These are phyloP conservation scores for Ganoderma leucocontextum DNA, from an alignment of 1,284 basidiomycete species.

Conservation along the genomic window DNA sequence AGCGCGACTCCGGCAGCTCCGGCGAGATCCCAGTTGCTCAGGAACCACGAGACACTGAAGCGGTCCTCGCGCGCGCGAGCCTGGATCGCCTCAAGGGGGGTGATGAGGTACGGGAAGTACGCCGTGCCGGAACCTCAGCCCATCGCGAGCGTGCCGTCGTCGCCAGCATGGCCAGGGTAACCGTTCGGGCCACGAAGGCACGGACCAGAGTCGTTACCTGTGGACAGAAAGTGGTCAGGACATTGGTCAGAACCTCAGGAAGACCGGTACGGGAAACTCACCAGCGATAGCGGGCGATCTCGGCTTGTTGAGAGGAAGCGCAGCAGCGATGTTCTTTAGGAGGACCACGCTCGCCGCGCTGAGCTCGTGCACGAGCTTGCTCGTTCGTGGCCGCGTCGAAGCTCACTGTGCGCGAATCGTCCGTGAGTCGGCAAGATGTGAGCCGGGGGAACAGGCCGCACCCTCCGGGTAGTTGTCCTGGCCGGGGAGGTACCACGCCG, in stretches of 20 bases:
- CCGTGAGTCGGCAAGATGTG: constrained; percentile 18
- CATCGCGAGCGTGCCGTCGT: constrained; percentile 78
- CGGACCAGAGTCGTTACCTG: constrained; percentile 69
- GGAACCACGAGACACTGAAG: constrained; percentile 49
- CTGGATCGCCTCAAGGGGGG: constrained; percentile 79
- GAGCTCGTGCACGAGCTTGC: constrained; percentile 76
- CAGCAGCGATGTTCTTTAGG: constrained; percentile 77
- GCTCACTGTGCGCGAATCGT: constrained; percentile 54
- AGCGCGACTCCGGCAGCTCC: constrained; percentile 58
- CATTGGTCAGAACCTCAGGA: neutral
- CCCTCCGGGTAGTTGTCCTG: constrained; percentile 72
- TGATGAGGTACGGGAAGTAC: constrained; percentile 68
- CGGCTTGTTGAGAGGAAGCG: constrained; percentile 72
- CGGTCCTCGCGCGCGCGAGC: constrained; percentile 63
- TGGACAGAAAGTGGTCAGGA: neutral
- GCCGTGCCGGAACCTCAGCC: constrained; percentile 73
- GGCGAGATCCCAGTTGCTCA: constrained; percentile 71
- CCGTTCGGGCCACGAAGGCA: constrained; percentile 76
- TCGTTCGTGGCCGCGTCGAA: constrained; percentile 67
- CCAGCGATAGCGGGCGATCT: constrained; percentile 67
- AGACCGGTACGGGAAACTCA: constrained; percentile 19
- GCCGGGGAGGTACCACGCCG: constrained; percentile 64
- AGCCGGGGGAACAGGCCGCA: constrained; percentile 11
- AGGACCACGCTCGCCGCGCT: constrained; percentile 82
- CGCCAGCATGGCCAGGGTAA: constrained; percentile 69